Conservation (phyloP, 805 yeast genomes). For the Candida rishiriensis region DNA sequence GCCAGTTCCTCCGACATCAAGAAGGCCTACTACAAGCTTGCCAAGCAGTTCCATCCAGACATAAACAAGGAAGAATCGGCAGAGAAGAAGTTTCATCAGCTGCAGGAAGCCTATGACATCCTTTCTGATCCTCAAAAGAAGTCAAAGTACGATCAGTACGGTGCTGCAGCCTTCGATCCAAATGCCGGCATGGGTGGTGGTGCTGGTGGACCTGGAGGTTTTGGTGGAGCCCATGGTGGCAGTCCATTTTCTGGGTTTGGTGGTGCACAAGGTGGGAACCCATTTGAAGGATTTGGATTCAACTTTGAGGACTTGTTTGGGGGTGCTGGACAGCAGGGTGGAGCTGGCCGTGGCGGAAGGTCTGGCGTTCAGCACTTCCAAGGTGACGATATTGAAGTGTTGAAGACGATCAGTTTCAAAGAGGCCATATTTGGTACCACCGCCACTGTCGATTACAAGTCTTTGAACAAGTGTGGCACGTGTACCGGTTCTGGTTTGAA, state of each 20-base stretch:
- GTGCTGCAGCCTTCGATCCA: constrained; percentile 76
- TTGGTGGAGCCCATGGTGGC: constrained; percentile 37
- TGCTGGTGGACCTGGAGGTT: constrained; percentile 36
- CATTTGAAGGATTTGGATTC: constrained; percentile 29
- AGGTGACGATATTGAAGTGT: constrained; percentile 84
- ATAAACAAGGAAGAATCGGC: constrained; percentile 89
- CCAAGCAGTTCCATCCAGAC: constrained; percentile 95
- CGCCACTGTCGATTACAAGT: constrained; percentile 63
- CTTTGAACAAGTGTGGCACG: constrained; percentile 68
- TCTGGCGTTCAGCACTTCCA: constrained; percentile 66
- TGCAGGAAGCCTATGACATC: constrained; percentile 93
- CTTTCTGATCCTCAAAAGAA: constrained; percentile 80
- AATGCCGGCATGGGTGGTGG: constrained; percentile 52
- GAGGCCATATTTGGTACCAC: constrained; percentile 82
- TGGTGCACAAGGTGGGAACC: constrained; percentile 21
- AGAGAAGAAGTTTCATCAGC: constrained; percentile 82
- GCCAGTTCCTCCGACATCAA: constrained; percentile 86
- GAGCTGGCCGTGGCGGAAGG: constrained; percentile 33
- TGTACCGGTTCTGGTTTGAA: constrained; percentile 89
- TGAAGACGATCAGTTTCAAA: constrained; percentile 70
- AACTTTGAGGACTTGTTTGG: constrained; percentile 62
- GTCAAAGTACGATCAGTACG: constrained; percentile 87
- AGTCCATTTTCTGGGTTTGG: constrained; percentile 45
- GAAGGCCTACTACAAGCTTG: constrained; percentile 89
- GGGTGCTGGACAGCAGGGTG: constrained; percentile 35